Evolutionary conservation across 345 rosid genomes (phyloP).

Genomic region (Arabidopsis arenosa): DNA sequence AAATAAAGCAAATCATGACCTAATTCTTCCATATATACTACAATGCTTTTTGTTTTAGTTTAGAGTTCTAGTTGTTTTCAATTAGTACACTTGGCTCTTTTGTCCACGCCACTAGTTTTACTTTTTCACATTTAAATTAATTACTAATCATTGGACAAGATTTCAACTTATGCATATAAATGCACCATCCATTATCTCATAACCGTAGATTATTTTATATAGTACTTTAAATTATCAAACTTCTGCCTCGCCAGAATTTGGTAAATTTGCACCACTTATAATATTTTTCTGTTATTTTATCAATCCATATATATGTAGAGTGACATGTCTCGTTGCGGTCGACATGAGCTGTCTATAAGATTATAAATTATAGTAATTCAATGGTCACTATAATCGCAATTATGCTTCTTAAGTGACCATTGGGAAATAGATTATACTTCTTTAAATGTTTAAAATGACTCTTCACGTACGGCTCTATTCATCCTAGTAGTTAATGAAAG

Average conservation of each 20-base stretch:
- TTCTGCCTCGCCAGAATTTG: constrained; percentile 19
- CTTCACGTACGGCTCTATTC: constrained; percentile 38
- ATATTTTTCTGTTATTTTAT: constrained; percentile 6
- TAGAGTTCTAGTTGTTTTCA: constrained; percentile 18
- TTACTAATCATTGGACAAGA: constrained; percentile 26
- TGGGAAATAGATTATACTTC: constrained; percentile 15
- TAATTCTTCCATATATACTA: constrained; percentile 38
- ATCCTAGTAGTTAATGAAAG: constrained; percentile 37
- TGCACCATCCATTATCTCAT: constrained; percentile 29
- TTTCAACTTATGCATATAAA: constrained; percentile 34
- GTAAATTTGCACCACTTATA: constrained; percentile 43
- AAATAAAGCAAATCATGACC: constrained; percentile 41
- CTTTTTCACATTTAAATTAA: constrained; percentile 26
- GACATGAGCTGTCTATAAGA: constrained; percentile 36
- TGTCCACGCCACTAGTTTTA: constrained; percentile 40
- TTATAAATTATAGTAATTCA: constrained; percentile 9
- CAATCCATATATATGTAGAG: constrained; percentile 26
- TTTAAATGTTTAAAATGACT: constrained; percentile 33
- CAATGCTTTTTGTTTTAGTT: constrained; percentile 10
- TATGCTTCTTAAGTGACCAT: constrained; percentile 22
- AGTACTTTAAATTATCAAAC: constrained; percentile 16
- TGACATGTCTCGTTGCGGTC: constrained; percentile 38
- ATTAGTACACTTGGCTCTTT: constrained; percentile 34
- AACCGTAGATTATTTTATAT: constrained; percentile 16
- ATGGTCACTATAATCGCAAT: constrained; percentile 19